Conservation (phyloP, 306 rosid species). For the Prosopis cineraria region DNA sequence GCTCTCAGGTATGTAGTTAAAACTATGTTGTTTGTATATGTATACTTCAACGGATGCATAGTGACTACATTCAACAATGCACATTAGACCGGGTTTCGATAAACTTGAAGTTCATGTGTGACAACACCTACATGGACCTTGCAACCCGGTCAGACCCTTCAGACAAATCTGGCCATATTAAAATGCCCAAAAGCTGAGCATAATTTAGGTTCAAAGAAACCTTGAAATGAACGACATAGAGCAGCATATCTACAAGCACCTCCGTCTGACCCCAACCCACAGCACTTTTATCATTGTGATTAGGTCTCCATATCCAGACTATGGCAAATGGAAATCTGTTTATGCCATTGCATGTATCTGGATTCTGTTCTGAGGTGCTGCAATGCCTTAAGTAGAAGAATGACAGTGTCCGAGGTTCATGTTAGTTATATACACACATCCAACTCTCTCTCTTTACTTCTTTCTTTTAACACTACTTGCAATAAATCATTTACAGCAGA, state of each 20-base stretch:
- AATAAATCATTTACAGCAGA: too few relatives aligned
- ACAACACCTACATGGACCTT: neutral
- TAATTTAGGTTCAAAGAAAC: neutral
- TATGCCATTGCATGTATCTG: neutral
- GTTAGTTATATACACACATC: too few relatives aligned
- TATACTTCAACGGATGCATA: neutral
- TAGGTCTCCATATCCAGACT: neutral
- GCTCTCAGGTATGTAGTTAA: constrained; percentile 52
- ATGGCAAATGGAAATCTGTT: neutral
- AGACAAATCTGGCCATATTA: neutral
- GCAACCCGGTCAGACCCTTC: neutral
- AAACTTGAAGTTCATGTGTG: neutral
- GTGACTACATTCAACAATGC: neutral
- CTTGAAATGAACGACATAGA: neutral
- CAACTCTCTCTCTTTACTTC: too few relatives aligned
- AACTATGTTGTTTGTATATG: neutral
- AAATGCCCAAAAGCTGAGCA: neutral
- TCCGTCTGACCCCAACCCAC: neutral
- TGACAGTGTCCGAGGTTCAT: too few relatives aligned
- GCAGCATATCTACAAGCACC: neutral
- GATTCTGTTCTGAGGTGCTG: too few relatives aligned
- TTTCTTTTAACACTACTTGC: neutral
- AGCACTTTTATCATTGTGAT: neutral
- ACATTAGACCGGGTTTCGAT: neutral
- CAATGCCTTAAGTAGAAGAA: too few relatives aligned